Conservation (phyloP, 768 basidiomycete species). For the Leccinum subtestaceum region DNA sequence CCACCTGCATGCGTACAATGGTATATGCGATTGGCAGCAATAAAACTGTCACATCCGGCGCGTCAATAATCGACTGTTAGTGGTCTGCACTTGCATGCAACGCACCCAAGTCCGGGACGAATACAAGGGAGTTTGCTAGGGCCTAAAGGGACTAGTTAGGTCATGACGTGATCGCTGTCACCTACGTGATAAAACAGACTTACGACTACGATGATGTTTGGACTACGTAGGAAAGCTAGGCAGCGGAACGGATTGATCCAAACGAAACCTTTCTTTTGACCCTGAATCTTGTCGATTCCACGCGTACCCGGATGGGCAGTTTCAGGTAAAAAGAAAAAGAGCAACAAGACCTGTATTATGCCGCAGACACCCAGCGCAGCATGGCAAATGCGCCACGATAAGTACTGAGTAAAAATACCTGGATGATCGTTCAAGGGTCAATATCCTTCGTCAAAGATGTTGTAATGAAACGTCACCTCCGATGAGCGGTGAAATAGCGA, state of each 20-base stretch:
- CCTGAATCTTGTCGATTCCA: slow-evolving; percentile 47
- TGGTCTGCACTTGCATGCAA: slow-evolving; percentile 4
- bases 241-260: slow-evolving; percentile 62
- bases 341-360: slow-evolving; percentile 36
- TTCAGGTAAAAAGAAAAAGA: slow-evolving; percentile 55
- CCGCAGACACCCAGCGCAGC: slow-evolving; percentile 41
- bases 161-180: neutral
- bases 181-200: slow-evolving; percentile 21
- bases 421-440: neutral
- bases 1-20: slow-evolving; percentile 41
- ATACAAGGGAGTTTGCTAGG: slow-evolving; percentile 34
- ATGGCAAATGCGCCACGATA: slow-evolving; percentile 67
- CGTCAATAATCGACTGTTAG: neutral
- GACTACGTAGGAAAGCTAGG: slow-evolving; percentile 52
- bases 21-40: slow-evolving; percentile 66
- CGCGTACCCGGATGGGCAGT: slow-evolving; percentile 60
- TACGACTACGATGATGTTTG: slow-evolving; percentile 55
- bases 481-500: slow-evolving; percentile 56
- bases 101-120: slow-evolving; percentile 35
- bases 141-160: slow-evolving; percentile 31
- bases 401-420: slow-evolving; percentile 55
- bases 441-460: neutral
- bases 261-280: slow-evolving; percentile 31
- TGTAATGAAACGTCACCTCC: slow-evolving; percentile 40
- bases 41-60: slow-evolving; percentile 31